Percentiles rank a stretch among this genome's conserved stretches.
These are phyloP conservation scores for Globisporangium recalcitrans DNA, from an alignment of 352 stramenopile genomes.

Conservation along the genomic window DNA sequence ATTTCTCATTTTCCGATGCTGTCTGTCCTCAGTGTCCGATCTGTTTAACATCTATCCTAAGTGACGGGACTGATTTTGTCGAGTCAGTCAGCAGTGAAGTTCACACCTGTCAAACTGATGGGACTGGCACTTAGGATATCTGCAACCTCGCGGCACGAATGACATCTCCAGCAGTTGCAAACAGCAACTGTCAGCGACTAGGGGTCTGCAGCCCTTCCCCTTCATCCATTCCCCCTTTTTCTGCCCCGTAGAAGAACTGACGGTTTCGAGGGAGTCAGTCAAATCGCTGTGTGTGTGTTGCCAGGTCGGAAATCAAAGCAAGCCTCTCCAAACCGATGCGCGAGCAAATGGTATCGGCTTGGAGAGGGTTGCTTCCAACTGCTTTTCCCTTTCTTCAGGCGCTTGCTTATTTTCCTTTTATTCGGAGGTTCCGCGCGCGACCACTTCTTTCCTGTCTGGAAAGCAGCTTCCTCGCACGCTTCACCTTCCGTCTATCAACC, in stretches of 20 bases:
- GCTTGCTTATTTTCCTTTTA: conserved; percentile 26
- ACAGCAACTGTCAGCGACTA: background rate
- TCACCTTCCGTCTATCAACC: conserved; percentile 9
- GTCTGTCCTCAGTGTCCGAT: background rate
- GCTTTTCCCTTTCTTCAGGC: background rate
- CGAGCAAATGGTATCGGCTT: background rate
- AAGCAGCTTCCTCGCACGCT: conserved; percentile 6
- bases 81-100: too few relatives aligned
- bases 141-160: background rate
- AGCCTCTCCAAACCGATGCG: background rate
- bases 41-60: background rate
- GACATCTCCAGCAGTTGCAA: background rate
- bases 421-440: conserved; percentile 40
- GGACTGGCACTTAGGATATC: background rate
- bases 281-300: background rate
- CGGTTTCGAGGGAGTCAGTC: conserved; percentile 5
- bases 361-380: background rate
- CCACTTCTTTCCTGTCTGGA: conserved; percentile 8
- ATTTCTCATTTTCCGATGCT: background rate
- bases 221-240: too few relatives aligned
- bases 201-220: too few relatives aligned
- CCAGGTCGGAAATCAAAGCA: background rate
- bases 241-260: background rate
- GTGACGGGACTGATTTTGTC: background rate
- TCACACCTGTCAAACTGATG: background rate